Evolutionary conservation across 257 asterid species (phyloP).

Genomic region (Nicotiana sylvestris): DNA sequence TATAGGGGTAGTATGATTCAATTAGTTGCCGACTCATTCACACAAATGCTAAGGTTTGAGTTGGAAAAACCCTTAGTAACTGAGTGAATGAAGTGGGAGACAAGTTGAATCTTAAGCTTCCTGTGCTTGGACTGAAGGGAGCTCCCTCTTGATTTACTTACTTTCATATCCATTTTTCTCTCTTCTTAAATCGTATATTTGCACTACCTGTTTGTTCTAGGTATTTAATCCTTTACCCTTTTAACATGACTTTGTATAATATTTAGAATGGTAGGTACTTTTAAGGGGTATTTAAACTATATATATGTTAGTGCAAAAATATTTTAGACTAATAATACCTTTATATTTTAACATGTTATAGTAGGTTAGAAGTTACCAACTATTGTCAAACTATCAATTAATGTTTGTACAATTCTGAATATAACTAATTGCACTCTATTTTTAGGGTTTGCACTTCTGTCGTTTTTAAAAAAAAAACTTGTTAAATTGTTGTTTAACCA

Average conservation of each 20-base stretch:
- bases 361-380: too few species aligned
- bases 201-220: neutral
- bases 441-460: neutral
- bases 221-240: neutral
- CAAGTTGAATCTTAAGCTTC: constrained; percentile 55
- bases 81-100: constrained; percentile 92
- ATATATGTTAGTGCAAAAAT: too few species aligned
- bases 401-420: too few species aligned
- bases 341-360: too few species aligned
- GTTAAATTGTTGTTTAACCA: too few species aligned
- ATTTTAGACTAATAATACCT: too few species aligned
- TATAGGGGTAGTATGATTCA: constrained; percentile 57
- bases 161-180: neutral
- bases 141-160: constrained; percentile 54
- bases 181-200: neutral
- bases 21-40: constrained; percentile 98
- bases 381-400: too few species aligned
- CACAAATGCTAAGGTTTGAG: constrained; percentile 59
- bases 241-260: neutral
- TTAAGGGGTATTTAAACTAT: too few species aligned
- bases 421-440: too few species aligned
- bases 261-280: neutral
- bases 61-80: constrained; percentile 22
- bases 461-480: too few species aligned
- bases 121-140: constrained; percentile 99